Evolutionary conservation across 306 rosid genomes (phyloP).

Genomic region (Rosa multiflora): DNA sequence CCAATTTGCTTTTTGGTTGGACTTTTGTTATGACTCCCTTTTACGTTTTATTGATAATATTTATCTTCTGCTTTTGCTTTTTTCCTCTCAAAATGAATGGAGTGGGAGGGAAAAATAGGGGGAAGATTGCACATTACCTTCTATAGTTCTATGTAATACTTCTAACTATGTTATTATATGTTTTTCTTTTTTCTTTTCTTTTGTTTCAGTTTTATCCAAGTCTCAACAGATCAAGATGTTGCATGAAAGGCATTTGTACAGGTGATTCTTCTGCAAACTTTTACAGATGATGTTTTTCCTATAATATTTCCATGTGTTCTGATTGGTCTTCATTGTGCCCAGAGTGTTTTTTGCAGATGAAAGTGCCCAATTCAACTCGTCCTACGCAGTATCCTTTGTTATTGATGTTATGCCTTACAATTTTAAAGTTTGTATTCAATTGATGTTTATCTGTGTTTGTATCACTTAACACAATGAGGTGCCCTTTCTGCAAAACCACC

Average conservation of each 20-base stretch:
- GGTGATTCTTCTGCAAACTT: conserved; percentile 44
- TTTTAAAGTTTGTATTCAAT: not conserved
- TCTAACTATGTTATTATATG: conserved; percentile 27
- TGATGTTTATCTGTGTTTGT: conserved; percentile 27
- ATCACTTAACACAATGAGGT: conserved; percentile 67
- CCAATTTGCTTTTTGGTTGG: conserved; percentile 98
- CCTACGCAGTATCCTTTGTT: conserved; percentile 94
- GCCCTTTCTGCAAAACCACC: conserved; percentile 91
- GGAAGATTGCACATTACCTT: not conserved
- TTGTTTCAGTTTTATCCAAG: conserved; percentile 85
- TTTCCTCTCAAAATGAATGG: not conserved
- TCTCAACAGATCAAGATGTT: conserved; percentile 97
- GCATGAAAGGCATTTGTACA: conserved; percentile 97
- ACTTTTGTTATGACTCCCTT: conserved; percentile 17
- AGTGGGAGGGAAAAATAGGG: not conserved
- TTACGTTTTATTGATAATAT: not conserved
- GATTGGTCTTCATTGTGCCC: conserved; percentile 39
- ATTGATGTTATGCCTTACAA: conserved; percentile 18
- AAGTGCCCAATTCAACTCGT: conserved; percentile 97
- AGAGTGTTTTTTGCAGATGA: conserved; percentile 99
- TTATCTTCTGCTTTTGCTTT: not conserved
- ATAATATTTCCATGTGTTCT: conserved; percentile 16
- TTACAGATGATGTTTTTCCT: not conserved
- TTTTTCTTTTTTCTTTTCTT: conserved; percentile 4
- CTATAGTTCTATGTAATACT: not conserved